These are phyloP conservation scores for Colletotrichum chlorophyti DNA, from an alignment of 2,329 filamentous ascomycete genomes.

Conservation along the genomic window DNA sequence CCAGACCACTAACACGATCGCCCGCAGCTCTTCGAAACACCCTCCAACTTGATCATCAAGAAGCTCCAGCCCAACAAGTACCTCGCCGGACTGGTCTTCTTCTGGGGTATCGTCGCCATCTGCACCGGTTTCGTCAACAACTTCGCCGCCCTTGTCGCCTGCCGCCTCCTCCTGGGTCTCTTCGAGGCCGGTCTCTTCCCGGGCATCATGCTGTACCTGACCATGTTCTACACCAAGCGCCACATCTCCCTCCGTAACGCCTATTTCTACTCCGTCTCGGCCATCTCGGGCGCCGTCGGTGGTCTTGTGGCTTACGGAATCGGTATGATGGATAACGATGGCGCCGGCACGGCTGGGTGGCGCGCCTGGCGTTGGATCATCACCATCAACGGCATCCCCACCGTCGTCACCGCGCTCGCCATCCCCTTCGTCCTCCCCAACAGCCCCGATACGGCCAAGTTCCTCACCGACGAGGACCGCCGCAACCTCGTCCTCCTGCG, in stretches of 20 bases:
- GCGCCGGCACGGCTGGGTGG: slow-evolving; percentile 67
- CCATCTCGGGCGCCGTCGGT: slow-evolving; percentile 74
- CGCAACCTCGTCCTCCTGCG: too few relatives aligned
- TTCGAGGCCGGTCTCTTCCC: slow-evolving; percentile 76
- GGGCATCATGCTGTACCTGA: slow-evolving; percentile 72
- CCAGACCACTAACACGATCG: too few relatives aligned
- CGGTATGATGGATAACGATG: slow-evolving; percentile 75
- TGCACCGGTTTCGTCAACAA: slow-evolving; percentile 72
- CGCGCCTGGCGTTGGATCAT: slow-evolving; percentile 78
- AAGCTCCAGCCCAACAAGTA: too few relatives aligned
- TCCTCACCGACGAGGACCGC: slow-evolving; percentile 35
- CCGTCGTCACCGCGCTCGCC: slow-evolving; percentile 56
- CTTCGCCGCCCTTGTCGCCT: slow-evolving; percentile 71
- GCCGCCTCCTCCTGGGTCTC: slow-evolving; percentile 71
- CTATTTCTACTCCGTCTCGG: slow-evolving; percentile 75
- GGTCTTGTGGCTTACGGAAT: slow-evolving; percentile 78
- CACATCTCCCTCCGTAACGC: slow-evolving; percentile 77
- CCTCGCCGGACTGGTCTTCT: slow-evolving; percentile 64
- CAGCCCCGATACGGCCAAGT: slow-evolving; percentile 45
- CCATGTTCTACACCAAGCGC: slow-evolving; percentile 77
- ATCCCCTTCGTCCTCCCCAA: slow-evolving; percentile 63
- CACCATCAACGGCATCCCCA: slow-evolving; percentile 58
- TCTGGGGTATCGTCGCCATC: slow-evolving; percentile 74
- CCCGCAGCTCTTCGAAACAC: slow-evolving; percentile 71
- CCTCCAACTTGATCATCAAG: slow-evolving; percentile 70